Evolutionary conservation across 106 monocot genomes (phyloP).

Genomic region (Apostasia shenzhenica): DNA sequence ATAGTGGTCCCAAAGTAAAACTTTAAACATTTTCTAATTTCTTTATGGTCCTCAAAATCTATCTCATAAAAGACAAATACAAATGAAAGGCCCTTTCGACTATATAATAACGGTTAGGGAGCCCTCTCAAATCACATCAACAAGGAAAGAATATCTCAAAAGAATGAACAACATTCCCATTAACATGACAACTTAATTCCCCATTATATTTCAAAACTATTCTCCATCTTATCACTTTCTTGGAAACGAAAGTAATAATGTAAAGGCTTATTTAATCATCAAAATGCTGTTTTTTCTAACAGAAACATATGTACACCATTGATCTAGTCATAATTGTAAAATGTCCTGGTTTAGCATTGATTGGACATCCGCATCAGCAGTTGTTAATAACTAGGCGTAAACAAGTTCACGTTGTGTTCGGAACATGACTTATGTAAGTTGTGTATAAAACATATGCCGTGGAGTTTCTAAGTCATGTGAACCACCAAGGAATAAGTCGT

Average conservation of each 20-base stretch:
- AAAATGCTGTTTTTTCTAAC: not conserved
- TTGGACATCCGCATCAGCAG: too few species aligned
- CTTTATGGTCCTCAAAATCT: not conserved
- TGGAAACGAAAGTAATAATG: not conserved
- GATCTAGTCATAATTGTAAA: too few species aligned
- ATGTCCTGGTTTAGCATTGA: too few species aligned
- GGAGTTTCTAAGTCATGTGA: too few species aligned
- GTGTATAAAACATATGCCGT: too few species aligned
- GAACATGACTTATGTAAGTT: too few species aligned
- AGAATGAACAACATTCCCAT: not conserved
- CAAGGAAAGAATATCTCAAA: conserved; percentile 14
- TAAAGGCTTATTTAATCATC: not conserved
- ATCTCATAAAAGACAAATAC: conserved; percentile 4
- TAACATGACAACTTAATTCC: conserved; percentile 14
- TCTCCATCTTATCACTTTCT: not conserved
- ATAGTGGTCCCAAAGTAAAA: conserved; percentile 6
- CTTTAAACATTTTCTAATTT: conserved; percentile 9
- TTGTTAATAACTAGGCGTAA: too few species aligned
- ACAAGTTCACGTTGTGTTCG: too few species aligned
- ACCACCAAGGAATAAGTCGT: too few species aligned
- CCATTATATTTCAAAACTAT: conserved; percentile 5
- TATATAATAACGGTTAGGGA: conserved; percentile 9
- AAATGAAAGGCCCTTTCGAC: conserved; percentile 1
- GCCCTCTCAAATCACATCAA: conserved; percentile 14
- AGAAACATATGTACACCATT: not conserved